Percentiles rank a stretch among this genome's conserved stretches.
phyloP scores from a whole-genome alignment of 345 rosid species.

The Eucalyptus urophylla region DNA sequence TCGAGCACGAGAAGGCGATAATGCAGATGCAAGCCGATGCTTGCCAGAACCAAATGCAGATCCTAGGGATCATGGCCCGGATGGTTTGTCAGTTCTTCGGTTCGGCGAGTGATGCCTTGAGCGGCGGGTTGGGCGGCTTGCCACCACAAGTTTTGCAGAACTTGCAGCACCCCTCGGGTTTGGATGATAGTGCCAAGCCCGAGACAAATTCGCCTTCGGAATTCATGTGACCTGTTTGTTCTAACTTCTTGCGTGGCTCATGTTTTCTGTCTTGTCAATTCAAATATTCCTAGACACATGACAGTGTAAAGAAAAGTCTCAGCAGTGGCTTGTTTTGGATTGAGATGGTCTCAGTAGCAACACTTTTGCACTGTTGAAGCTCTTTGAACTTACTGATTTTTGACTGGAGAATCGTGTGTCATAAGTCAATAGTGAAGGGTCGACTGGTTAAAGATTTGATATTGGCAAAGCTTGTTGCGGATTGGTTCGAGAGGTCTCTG shows the following conservation, averaged over 20 bases:
- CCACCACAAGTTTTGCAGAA: constrained; percentile 56
- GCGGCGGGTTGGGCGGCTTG: not conserved
- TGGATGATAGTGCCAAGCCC: constrained; percentile 44
- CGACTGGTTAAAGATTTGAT: not conserved
- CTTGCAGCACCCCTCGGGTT: constrained; percentile 54
- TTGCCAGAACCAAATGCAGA: constrained; percentile 68
- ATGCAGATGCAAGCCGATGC: constrained; percentile 70
- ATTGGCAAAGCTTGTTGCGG: not conserved
- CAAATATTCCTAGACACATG: not conserved
- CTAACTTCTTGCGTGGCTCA: not conserved
- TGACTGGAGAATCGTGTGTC: not conserved
- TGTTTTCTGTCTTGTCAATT: not conserved
- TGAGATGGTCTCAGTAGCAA: not conserved
- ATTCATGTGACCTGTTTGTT: constrained; percentile 19
- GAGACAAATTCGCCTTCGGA: constrained; percentile 66
- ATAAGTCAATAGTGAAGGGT: not conserved
- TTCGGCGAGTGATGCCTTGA: constrained; percentile 36
- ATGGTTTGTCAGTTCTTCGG: constrained; percentile 55
- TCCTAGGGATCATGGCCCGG: constrained; percentile 55
- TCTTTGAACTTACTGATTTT: not conserved
- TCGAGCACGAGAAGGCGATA: constrained; percentile 63
- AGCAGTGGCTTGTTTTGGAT: not conserved
- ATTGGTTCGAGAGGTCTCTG: not conserved
- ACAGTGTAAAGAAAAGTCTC: not conserved
- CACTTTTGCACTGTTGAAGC: not conserved